Conservation (phyloP, 805 yeast species). For the Candida boleticola region DNA sequence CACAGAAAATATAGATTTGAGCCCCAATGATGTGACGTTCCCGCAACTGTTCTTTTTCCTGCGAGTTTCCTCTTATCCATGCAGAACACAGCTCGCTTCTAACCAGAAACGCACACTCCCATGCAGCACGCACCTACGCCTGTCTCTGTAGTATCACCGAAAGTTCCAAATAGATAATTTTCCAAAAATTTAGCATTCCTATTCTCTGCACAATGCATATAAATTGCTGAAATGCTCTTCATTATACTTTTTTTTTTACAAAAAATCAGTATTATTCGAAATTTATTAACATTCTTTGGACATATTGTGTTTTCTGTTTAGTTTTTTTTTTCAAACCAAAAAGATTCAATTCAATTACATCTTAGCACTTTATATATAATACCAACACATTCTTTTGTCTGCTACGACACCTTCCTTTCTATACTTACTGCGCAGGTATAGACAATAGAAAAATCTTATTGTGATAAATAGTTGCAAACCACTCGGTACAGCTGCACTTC, state of each 20-base stretch:
- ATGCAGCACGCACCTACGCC: constrained; percentile 4
- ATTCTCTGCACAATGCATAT: background rate
- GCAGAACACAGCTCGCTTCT: constrained; percentile 5
- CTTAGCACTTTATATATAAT: too few species aligned
- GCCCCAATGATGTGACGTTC: background rate
- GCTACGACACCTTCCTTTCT: too few species aligned
- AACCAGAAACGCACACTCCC: constrained; percentile 3
- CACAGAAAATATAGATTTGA: too few species aligned
- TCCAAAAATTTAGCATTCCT: constrained; percentile 1
- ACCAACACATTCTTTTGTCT: too few species aligned
- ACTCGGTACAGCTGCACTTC: background rate
- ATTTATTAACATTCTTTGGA: background rate
- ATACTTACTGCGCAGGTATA: too few species aligned
- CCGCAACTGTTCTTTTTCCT: background rate
- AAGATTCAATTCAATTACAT: too few species aligned
- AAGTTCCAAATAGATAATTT: background rate
- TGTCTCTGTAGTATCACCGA: background rate
- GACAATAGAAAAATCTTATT: too few species aligned
- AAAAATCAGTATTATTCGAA: background rate
- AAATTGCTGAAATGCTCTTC: constrained; percentile 2
- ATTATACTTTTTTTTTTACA: too few species aligned
- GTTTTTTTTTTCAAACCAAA: too few species aligned
- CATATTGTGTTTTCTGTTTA: too few species aligned
- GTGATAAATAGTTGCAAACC: background rate
- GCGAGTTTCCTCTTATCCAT: constrained; percentile 5